phyloP scores from a whole-genome alignment of 441 rosid genomes.

The Erysimum cheiri region DNA sequence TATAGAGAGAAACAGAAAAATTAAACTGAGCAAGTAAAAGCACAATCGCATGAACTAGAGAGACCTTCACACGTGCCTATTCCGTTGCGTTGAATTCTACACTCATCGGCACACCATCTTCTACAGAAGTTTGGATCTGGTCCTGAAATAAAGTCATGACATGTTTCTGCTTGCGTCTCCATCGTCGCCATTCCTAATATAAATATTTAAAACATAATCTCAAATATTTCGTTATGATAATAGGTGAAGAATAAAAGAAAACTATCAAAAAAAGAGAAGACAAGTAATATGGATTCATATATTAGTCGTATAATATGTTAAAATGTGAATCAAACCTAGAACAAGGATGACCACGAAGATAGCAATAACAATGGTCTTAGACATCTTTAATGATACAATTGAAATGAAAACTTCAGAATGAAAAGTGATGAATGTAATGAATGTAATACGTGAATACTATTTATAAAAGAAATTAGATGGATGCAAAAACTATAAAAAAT shows the following conservation, averaged over 20 bases:
- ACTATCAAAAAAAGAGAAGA: not conserved
- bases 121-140: not conserved
- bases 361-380: not conserved
- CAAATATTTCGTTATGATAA: not conserved
- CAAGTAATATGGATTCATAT: not conserved
- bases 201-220: not conserved
- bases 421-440: too few species aligned
- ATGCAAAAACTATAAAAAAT: not conserved
- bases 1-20: not conserved
- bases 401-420: not conserved
- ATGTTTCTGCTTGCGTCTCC: conserved; percentile 5
- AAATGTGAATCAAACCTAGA: not conserved
- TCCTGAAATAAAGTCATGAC: not conserved
- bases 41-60: not conserved
- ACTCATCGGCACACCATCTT: not conserved
- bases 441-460: not conserved
- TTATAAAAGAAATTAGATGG: not conserved
- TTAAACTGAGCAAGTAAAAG: not conserved
- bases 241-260: not conserved
- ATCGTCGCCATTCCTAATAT: not conserved
- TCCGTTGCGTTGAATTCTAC: too few species aligned
- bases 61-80: too few species aligned
- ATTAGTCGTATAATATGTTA: not conserved
- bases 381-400: not conserved
- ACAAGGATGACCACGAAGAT: not conserved